Evolutionary conservation across 176 grass and related monocot genomes (phyloP), one percentile per base, ranked within the genome.

Genomic region (Oryza officinalis): DNA sequence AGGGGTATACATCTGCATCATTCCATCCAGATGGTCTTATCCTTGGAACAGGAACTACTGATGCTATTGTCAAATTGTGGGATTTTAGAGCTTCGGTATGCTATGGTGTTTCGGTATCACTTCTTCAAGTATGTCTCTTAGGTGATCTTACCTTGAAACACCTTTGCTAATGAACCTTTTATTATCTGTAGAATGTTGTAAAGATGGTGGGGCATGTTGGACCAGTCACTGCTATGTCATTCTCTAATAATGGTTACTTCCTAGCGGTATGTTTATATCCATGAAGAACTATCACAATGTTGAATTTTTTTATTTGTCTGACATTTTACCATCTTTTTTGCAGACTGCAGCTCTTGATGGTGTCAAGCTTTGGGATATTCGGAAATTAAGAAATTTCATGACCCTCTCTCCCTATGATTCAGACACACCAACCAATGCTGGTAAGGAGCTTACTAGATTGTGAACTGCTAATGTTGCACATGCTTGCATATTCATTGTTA

Each of bases 191-290:
- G 96, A 93, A 92, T 92, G 96, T 92, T 57, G 89, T 93, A 25
- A 95, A 88, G 65, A 95, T 98, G 81, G 86, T 94, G 67, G 96
- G 93, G 35, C 96, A 98, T 87, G 64, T 79, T 23, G 96, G 96
- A 78, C 77, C 91, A 68, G 96, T 98, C 31, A 96, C 93, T 69
- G 93, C 96, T 77, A 85, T 99, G 91, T 96, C 96, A 17, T 99
- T 99, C 72, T 99, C 96, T 66, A 93, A 99, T 88, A 99, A 99
- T 90, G 93, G 93, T 75, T 99, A 99, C 86, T 99, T 96, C 80
- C 89, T 99, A 83, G 96, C 96, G 86, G 96, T 99, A 90, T 5
- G 93, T 28, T 47, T 41, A 28, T 68, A 72, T 70, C 20, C 47
- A 68, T 66, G 67, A 67, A 80, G 13, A 33, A 20, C 68, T 40